Percentiles rank a stretch among this genome's conserved stretches.
These are phyloP conservation scores for Trichosporon asahii DNA, from an alignment of 1,284 basidiomycete genomes.

Conservation along the genomic window DNA sequence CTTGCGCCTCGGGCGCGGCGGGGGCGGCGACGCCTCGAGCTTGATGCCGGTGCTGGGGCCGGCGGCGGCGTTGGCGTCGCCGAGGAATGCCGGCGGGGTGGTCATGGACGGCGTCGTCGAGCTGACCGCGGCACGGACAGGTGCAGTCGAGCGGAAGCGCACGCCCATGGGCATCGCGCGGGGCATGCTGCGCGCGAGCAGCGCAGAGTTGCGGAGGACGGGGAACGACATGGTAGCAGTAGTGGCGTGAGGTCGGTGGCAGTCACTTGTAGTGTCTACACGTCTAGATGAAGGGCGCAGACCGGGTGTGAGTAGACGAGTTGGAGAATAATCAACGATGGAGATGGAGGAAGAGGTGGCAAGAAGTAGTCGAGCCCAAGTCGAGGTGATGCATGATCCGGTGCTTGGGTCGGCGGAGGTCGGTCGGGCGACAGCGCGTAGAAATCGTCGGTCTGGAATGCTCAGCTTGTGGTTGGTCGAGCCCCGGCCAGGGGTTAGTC, in stretches of 20 bases:
- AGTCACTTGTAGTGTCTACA: background rate
- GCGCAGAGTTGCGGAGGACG: background rate
- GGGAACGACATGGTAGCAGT: background rate
- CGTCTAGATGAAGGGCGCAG: background rate
- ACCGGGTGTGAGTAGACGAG: background rate
- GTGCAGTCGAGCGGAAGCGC: background rate
- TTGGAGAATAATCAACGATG: background rate
- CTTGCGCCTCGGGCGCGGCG: constrained; percentile 28
- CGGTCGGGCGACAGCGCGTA: background rate
- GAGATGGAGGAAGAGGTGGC: background rate
- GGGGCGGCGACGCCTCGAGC: background rate
- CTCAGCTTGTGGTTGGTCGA: background rate
- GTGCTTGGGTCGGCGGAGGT: background rate
- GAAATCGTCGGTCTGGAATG: background rate
- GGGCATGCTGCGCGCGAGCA: background rate
- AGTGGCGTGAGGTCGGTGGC: background rate
- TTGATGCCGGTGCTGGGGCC: background rate
- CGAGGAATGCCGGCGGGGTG: background rate
- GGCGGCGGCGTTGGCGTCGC: background rate
- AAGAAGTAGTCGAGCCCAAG: background rate
- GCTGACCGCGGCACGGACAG: background rate
- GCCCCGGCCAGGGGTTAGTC: background rate
- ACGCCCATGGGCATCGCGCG: background rate
- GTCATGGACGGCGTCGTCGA: background rate
- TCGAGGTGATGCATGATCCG: background rate